Conservation (phyloP, 164 flowering plant genomes). For the Kalanchoe fedtschenkoi region DNA sequence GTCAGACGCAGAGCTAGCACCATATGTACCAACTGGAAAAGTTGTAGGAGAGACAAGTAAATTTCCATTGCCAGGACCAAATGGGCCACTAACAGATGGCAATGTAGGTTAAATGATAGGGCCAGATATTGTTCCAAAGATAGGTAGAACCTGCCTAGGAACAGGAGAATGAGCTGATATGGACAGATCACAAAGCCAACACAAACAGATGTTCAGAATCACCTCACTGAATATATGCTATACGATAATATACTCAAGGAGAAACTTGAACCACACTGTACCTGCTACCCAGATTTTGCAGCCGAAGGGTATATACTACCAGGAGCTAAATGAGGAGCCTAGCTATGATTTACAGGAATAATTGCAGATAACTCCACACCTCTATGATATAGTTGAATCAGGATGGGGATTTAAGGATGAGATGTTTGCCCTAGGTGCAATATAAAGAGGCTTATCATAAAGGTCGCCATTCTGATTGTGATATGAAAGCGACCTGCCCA, state of each 20-base stretch:
- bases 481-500: conserved; percentile 28
- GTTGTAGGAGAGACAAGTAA: conserved; percentile 42
- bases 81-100: conserved; percentile 37
- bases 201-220: conserved; percentile 12
- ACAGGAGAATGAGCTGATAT: conserved; percentile 33
- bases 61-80: conserved; percentile 38
- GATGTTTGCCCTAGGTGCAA: conserved; percentile 38
- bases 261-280: conserved; percentile 13
- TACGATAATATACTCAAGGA: not conserved
- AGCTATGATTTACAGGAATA: conserved; percentile 34
- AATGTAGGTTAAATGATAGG: conserved; percentile 44
- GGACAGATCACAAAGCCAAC: conserved; percentile 58
- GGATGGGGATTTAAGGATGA: conserved; percentile 35
- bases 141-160: conserved; percentile 16
- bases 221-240: conserved; percentile 7
- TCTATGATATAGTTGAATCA: conserved; percentile 25
- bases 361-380: conserved; percentile 26
- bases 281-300: conserved; percentile 42
- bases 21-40: conserved; percentile 62
- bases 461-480: conserved; percentile 26
- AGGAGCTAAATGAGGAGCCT: conserved; percentile 41
- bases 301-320: conserved; percentile 44
- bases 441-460: conserved; percentile 58
- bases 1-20: conserved; percentile 45
- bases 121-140: conserved; percentile 54